Evolutionary conservation across 2,329 filamentous ascomycete genomes (phyloP), one percentile per base, ranked within the genome.

Genomic region (Penicillium olsonii): DNA sequence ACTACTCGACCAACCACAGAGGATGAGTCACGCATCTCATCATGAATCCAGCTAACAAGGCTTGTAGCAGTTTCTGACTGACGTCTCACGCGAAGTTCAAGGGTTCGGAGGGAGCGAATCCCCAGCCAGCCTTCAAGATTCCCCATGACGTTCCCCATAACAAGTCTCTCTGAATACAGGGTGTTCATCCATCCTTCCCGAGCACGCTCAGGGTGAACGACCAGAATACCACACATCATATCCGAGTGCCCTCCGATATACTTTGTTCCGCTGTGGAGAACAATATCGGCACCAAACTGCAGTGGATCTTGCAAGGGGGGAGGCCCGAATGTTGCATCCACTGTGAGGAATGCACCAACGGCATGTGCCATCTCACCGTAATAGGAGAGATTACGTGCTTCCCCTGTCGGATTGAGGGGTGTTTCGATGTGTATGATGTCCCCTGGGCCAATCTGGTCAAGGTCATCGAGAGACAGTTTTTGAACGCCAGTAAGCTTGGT

Each of bases 171-270:
- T 2, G 27, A 31, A n/a, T 31, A 31, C 14, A 31, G 27, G 3
- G 27, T 31, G 14, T 70, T 68, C 35, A 78, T 72, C 63, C 96
- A 72, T 17, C 69, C 74, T 39, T 70, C 67, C 11, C 83, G 66
- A 42, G 76, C 60, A 34, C 72, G 72, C 19, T 79, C 75, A n/a
- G 27, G 27, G 6, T 31, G 27, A 6, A 90, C 79, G 0, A 84
- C 82, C 33, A 97, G 73, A 22, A 94, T 85, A 22, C 92, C 92
- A 66, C 89, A 94, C 7, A 97, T 82, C 82, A 96, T 81, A 72
- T 97, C 92, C 57, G 87, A 92, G 73, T 97, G 92, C 0, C 92
- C 92, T 20, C 92, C 92, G 57, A 97, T 82, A 72, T 96, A 97
- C 78, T 96, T 97, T 14, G 91, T 95, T 4, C 90, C 92, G 43